Evolutionary conservation across 129 eudicot species (phyloP), one percentile per base, ranked within the genome.

Genomic region (Chrysanthemum lavandulifolium): DNA sequence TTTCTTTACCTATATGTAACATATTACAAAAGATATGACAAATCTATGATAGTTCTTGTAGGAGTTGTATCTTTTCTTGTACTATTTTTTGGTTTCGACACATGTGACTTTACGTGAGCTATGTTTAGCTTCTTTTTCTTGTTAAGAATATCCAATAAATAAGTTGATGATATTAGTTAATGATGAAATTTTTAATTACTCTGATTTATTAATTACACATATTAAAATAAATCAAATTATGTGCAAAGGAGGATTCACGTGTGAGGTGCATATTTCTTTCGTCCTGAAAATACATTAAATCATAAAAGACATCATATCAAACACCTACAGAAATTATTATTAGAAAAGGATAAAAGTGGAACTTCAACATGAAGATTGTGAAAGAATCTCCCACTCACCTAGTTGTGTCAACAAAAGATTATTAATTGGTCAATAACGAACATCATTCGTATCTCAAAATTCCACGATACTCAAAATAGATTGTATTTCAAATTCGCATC

Each of bases 321-420:
- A 10, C 8, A 14, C 58, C 18, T 11, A 14, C 19, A 6, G 13
- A 53, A 13, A 53, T 52, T 53, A 13, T 2, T 12, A 53, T 18
- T 14, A 53, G 16, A 53, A 14, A 3, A 15, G 10, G 13, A 64
- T 40, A n/a, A 40, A 6, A 64, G 2, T 6, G 52, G 18, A n/a
- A 40, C 69, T 64, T 64, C 52, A 64, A 64, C 51, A n/a, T 6
- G 69, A 64, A 40, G 69, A 64, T 64, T 64, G 51, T 4, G 14
- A 36, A 33, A 64, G n/a, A 33, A 64, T 64, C 51, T 64, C 21
- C 51, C 4, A n/a, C 25, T 6, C 27, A 36, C 16, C 50, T 40
- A 64, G 8, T 1, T 40, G 8, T 64, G 47, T 61, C 18, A 36
- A 40, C 36, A 64, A 33, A 36, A 15, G 21, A 33, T 13, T 0